Evolutionary conservation across 2,329 filamentous ascomycete species (phyloP).

Genomic region (Cercospora janseana): DNA sequence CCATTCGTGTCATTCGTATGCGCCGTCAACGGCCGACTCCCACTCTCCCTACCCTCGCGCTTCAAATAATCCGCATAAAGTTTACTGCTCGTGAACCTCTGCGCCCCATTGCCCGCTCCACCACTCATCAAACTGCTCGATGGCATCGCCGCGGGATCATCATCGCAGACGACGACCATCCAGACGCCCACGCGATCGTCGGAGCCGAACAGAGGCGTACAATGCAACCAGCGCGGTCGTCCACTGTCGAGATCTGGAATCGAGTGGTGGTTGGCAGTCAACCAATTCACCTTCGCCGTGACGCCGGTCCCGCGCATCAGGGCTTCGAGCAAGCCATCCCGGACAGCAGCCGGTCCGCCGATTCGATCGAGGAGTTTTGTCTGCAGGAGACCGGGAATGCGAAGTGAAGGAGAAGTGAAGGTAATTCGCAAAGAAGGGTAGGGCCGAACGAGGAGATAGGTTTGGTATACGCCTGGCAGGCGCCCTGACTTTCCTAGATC

Average conservation of each 20-base stretch:
- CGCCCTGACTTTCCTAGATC: conserved; percentile 37
- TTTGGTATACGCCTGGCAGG: conserved; percentile 41
- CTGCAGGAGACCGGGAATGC: conserved; percentile 64
- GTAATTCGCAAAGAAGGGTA: conserved; percentile 65
- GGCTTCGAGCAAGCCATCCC: conserved; percentile 42
- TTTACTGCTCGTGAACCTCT: conserved; percentile 32
- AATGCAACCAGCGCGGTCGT: conserved; percentile 45
- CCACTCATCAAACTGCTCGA: conserved; percentile 29
- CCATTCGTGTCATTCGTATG: not conserved
- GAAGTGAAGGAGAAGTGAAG: conserved; percentile 66
- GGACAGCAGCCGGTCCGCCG: conserved; percentile 41
- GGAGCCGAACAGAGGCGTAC: conserved; percentile 45
- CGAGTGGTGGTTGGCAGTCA: conserved; percentile 30
- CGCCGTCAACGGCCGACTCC: conserved; percentile 16
- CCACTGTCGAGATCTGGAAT: conserved; percentile 18
- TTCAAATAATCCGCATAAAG: conserved; percentile 41
- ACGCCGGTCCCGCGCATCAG: conserved; percentile 41
- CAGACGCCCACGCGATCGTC: conserved; percentile 48
- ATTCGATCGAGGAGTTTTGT: conserved; percentile 46
- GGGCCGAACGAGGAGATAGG: conserved; percentile 64
- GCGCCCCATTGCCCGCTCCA: conserved; percentile 3
- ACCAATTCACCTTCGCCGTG: conserved; percentile 47
- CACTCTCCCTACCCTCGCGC: conserved; percentile 29
- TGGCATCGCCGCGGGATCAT: conserved; percentile 31
- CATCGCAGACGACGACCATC: conserved; percentile 49